Conservation (phyloP, 2,329 filamentous ascomycete species). For the Cladophialophora psammophila region DNA sequence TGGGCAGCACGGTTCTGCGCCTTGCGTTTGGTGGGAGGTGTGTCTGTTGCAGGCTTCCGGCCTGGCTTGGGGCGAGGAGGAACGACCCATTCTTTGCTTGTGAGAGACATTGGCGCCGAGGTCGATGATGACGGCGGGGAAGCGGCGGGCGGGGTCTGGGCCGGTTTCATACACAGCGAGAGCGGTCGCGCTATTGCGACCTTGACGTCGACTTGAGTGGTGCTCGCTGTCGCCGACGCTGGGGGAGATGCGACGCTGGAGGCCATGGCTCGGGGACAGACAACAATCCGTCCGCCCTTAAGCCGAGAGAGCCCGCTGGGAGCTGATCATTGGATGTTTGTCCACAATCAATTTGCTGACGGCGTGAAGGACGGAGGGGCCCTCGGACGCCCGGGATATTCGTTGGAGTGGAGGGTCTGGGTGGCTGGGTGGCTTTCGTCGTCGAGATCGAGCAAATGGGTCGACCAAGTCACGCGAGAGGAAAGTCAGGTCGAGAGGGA, state of each 20-base stretch:
- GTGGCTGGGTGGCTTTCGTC: not conserved
- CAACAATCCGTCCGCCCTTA: constrained; percentile 25
- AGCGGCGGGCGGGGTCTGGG: constrained; percentile 38
- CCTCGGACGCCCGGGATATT: not conserved
- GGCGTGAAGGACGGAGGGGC: not conserved
- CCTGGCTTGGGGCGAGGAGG: constrained; percentile 87
- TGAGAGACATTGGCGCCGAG: constrained; percentile 63
- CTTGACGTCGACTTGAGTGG: constrained; percentile 27
- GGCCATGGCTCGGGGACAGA: constrained; percentile 26
- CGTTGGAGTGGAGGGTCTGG: not conserved
- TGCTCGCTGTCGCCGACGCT: constrained; percentile 11
- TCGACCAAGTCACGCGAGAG: not conserved
- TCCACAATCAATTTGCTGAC: not conserved
- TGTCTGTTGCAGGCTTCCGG: constrained; percentile 91
- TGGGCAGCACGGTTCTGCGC: constrained; percentile 93
- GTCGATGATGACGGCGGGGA: constrained; percentile 47
- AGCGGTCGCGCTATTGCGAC: constrained; percentile 33
- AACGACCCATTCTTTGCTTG: constrained; percentile 84
- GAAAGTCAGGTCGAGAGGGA: constrained; percentile 18
- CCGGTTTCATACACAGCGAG: constrained; percentile 40
- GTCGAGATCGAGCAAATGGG: not conserved
- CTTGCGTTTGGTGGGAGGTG: constrained; percentile 90
- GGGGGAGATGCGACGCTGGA: constrained; percentile 28
- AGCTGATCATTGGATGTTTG: constrained; percentile 13
- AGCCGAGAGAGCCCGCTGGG: constrained; percentile 41